Conservation (phyloP, 164 flowering plant species). For the Piper longum region DNA sequence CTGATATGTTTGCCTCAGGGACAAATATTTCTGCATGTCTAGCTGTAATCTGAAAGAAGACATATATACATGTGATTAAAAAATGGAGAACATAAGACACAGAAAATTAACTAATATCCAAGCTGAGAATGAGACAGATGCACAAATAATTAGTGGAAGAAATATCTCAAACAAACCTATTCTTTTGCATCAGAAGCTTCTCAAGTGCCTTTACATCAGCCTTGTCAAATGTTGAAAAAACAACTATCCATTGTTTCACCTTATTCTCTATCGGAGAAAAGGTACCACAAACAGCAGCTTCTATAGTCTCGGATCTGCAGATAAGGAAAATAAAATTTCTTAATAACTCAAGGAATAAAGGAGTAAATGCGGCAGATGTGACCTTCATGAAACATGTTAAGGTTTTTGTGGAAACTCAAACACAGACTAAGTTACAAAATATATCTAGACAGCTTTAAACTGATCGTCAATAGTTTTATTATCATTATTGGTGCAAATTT, state of each 20-base stretch:
- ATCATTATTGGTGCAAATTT: too few relatives aligned
- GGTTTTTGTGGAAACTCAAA: not conserved
- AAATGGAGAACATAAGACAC: not conserved
- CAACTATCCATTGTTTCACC: conserved; percentile 57
- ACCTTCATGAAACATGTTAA: not conserved
- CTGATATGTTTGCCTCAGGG: conserved; percentile 68
- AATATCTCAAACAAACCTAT: conserved; percentile 43
- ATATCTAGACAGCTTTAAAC: too few relatives aligned
- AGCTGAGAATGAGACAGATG: not conserved
- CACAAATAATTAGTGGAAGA: conserved; percentile 12
- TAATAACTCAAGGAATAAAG: not conserved
- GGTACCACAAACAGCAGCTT: conserved; percentile 45
- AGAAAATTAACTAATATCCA: not conserved
- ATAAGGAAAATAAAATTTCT: conserved; percentile 1
- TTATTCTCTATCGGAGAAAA: conserved; percentile 58
- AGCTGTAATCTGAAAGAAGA: conserved; percentile 77
- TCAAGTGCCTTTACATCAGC: conserved; percentile 92
- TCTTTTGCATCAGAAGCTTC: conserved; percentile 81
- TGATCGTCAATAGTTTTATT: too few relatives aligned
- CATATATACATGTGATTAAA: conserved; percentile 2
- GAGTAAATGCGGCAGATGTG: not conserved
- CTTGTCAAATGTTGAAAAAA: conserved; percentile 65
- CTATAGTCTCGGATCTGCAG: conserved; percentile 80
- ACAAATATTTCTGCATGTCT: conserved; percentile 85
- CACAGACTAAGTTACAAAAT: too few relatives aligned